phyloP scores from a whole-genome alignment of 805 yeast species.

The Lachancea kluyveri region DNA sequence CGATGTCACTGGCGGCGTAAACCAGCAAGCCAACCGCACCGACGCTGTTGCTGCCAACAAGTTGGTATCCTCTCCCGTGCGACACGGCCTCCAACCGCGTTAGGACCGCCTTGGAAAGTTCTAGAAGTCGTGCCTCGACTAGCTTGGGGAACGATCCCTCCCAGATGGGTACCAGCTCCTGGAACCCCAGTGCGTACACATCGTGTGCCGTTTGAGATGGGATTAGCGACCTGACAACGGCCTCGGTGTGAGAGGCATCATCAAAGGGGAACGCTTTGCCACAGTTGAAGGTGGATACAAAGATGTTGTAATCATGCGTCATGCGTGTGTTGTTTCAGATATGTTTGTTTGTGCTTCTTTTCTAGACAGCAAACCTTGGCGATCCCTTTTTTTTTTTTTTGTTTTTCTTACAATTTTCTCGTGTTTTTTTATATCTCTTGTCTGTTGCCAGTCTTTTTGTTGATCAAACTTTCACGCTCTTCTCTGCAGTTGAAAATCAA shows the following conservation, averaged over 20 bases:
- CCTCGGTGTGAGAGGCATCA: constrained; percentile 27
- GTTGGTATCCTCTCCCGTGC: constrained; percentile 33
- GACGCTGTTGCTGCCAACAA: constrained; percentile 38
- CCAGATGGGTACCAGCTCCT: constrained; percentile 53
- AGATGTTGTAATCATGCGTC: constrained; percentile 16
- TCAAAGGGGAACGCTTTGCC: constrained; percentile 40
- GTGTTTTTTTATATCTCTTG: too few relatives aligned
- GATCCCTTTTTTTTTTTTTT: too few relatives aligned
- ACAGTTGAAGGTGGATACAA: constrained; percentile 46
- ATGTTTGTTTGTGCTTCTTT: too few relatives aligned
- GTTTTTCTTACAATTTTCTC: too few relatives aligned
- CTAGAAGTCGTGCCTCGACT: constrained; percentile 35
- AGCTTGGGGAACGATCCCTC: constrained; percentile 42
- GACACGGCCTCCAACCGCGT: constrained; percentile 33
- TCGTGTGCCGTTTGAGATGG: constrained; percentile 30
- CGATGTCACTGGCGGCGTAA: constrained; percentile 35
- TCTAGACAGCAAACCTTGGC: too few relatives aligned
- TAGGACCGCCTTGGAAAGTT: constrained; percentile 33
- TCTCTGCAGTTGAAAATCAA: too few relatives aligned
- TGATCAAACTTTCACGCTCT: too few relatives aligned
- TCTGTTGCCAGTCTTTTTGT: too few relatives aligned
- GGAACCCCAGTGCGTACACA: constrained; percentile 56
- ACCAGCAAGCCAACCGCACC: constrained; percentile 57
- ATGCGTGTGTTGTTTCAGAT: too few relatives aligned
- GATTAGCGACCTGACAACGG: constrained; percentile 28